Conservation (phyloP, 768 basidiomycete species). For the Panaeolus cyanescens region DNA sequence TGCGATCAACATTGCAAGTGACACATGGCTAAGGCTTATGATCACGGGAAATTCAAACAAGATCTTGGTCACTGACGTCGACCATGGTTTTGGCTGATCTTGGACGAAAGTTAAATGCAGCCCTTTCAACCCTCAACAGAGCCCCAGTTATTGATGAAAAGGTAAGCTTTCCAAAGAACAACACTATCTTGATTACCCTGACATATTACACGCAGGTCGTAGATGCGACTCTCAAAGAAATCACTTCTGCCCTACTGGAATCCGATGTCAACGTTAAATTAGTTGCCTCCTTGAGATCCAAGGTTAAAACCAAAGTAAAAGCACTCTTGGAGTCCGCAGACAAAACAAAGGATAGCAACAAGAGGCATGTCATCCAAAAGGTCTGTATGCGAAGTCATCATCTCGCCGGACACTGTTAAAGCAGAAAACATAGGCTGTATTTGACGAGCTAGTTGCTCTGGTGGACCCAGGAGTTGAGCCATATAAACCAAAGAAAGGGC, state of each 20-base stretch:
- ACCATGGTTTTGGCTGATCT: conserved; percentile 95
- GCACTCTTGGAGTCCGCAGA: conserved; percentile 66
- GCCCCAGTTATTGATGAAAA: conserved; percentile 91
- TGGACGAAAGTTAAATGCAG: conserved; percentile 91
- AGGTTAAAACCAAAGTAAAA: conserved; percentile 91
- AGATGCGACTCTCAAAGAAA: conserved; percentile 92
- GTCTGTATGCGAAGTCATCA: conserved; percentile 35
- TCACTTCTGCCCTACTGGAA: conserved; percentile 91
- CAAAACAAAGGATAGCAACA: conserved; percentile 77
- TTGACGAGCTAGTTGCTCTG: conserved; percentile 92
- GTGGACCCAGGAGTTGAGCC: conserved; percentile 96
- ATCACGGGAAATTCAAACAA: not conserved
- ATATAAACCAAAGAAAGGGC: conserved; percentile 95
- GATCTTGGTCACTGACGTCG: conserved; percentile 21
- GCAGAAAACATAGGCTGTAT: conserved; percentile 69
- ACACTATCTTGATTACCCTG: not conserved
- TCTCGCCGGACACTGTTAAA: not conserved
- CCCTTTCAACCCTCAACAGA: conserved; percentile 86
- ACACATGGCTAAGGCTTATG: not conserved
- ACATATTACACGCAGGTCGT: conserved; percentile 62
- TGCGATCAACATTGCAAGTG: not conserved
- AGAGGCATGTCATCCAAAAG: conserved; percentile 91
- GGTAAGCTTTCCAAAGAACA: conserved; percentile 43
- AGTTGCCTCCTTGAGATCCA: conserved; percentile 81
- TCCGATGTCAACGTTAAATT: conserved; percentile 99